Base-by-base conservation (phyloP, 768 basidiomycete genomes). In the Tulasnella sp. region DNA sequence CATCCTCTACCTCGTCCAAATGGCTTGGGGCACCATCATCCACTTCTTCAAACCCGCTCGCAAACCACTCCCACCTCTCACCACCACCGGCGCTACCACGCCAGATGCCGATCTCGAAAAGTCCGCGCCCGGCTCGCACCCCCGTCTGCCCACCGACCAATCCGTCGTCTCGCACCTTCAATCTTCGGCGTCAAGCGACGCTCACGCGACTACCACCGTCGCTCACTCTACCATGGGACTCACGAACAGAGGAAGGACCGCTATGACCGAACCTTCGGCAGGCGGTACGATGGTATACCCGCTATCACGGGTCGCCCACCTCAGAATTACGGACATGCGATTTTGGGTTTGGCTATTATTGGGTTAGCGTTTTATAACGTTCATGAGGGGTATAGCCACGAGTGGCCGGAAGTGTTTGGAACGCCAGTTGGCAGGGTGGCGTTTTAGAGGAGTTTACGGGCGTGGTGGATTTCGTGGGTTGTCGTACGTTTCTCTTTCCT, bases 281-380 rank as follows among this genome's bases (percentile, higher is more conserved):
- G 6, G 49, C 2, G 49, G n/a, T 9, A 22, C 15, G 12, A 29
- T 49, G 36, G n/a, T n/a, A 25, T 58, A 8, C 42, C 52, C 75
- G 22, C 31, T n/a, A 37, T 37, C 37, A 42, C 37, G 64, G 34
- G 74, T 29, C 82, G 90, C 37, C 83, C 88, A 9, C 85, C 86
- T 7, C 85, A 85, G 77, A 85, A 85, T 76, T 84, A 84, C 76
- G 39, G 82, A 42, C 85, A 85, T 71, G 87, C 85, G 11, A 74
- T 86, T 3, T 79, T 91, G 31, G 90, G 90, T 1, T 80, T 90
- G 8, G 81, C 83, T 0, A 90, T 89, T 72, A 83, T 91, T 71
- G 86, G 82, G 0, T 81, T 90, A 29, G 87, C 88, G 1, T 86
- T 85, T 38, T 88, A 85, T 76, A 77, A 79, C 69, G 77, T 78